Evolutionary conservation across 495 filamentous ascomycete genomes (phyloP).

Genomic region (Aspergillus carlsbadensis): DNA sequence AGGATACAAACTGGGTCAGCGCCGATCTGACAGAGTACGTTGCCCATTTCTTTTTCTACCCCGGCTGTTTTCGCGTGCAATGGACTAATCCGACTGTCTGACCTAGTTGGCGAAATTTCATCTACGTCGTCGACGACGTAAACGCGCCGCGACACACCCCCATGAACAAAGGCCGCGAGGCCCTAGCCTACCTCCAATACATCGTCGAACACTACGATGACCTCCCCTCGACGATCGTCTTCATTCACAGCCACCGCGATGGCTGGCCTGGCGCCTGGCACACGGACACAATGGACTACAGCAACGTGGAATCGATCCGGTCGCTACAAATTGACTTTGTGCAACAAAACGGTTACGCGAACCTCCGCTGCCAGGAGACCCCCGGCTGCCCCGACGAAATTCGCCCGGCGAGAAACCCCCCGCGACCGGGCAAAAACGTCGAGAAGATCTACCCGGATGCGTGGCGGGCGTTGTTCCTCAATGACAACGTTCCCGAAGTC

Average conservation of each 20-base stretch:
- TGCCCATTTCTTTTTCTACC: neutral
- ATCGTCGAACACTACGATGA: constrained; percentile 48
- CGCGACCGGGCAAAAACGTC: constrained; percentile 53
- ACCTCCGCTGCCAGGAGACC: constrained; percentile 39
- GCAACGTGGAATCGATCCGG: constrained; percentile 44
- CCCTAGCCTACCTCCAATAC: constrained; percentile 48
- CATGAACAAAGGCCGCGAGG: constrained; percentile 48
- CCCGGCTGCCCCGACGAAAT: constrained; percentile 44
- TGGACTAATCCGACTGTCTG: neutral
- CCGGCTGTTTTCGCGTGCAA: neutral
- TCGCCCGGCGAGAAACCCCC: constrained; percentile 39
- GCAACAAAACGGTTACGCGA: constrained; percentile 38
- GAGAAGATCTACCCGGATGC: constrained; percentile 42
- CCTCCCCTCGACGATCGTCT: constrained; percentile 40
- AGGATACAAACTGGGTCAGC: constrained; percentile 43
- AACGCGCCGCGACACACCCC: constrained; percentile 37
- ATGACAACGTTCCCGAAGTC: constrained; percentile 42
- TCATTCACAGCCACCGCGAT: constrained; percentile 45
- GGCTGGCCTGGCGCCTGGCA: constrained; percentile 46
- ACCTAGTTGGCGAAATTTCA: constrained; percentile 41
- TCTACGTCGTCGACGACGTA: constrained; percentile 48
- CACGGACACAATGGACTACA: constrained; percentile 44
- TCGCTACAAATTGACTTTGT: constrained; percentile 37
- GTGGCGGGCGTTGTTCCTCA: constrained; percentile 44
- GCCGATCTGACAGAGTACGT: constrained; percentile 42